Evolutionary conservation across 83 land plant species (phyloP), one percentile per base, ranked within the genome.

Genomic region (Picea abies): DNA sequence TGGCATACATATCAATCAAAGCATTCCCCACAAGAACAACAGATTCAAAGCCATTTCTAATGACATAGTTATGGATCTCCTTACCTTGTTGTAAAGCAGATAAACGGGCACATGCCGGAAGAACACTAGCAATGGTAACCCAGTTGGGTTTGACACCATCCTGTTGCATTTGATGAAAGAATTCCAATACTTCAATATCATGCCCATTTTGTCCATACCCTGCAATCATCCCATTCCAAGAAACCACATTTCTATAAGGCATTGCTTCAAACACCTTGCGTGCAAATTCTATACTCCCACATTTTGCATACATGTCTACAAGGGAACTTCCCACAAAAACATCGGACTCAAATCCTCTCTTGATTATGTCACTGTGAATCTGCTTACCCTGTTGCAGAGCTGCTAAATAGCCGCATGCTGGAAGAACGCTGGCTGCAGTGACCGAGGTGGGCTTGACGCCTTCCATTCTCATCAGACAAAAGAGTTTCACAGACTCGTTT

Each of bases 1-100:
- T 83, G 3, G 89, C 85, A 82, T 89, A 89, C 90, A 86, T 86
- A 17, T 67, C 88, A 16, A 80, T 80, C 10, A 89, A 78, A 2
- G 91, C 86, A 47, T 70, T 85, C 22, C 70, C 35, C 61, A 85
- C 60, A 20, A 70, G 41, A 63, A 20, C 73, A 87, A 82, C 89
- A 10, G 80, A 19, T 49, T 66, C 85, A 79, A 89, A 84, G 52
- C 86, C 91, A 73, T 80, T 82, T 12, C 71, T 61, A 61, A 25
- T 69, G 11, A 84, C 82, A 44, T 76, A 84, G 4, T 79, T 47
- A 77, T 89, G 91, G 67, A 89, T 84, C 82, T 68, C 66, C 35
- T 78, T 82, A 58, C 91, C 88, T 6, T 68, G 84, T 79, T 61
- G 41, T 41, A 89, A 83, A 14, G 84, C 83, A 16, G 83, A 81